Evolutionary conservation across 2,329 filamentous ascomycete genomes (phyloP).

Genomic region (Xylogone sp.): DNA sequence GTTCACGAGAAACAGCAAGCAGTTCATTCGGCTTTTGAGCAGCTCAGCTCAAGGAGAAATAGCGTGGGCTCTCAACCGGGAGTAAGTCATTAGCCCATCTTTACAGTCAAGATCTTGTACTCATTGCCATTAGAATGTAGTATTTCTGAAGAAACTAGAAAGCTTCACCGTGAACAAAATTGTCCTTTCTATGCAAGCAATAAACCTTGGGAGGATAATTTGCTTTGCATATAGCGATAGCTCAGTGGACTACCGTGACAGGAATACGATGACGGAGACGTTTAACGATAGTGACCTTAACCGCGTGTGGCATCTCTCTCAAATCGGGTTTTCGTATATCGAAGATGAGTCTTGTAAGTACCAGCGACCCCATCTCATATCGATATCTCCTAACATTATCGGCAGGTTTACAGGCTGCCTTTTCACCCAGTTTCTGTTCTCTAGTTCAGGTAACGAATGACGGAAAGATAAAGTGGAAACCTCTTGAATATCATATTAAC

Average conservation of each 20-base stretch:
- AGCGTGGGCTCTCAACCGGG: slow-evolving; percentile 30
- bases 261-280: slow-evolving; percentile 66
- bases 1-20: slow-evolving; percentile 60
- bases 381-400: slow-evolving; percentile 5
- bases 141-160: slow-evolving; percentile 58
- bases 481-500: slow-evolving; percentile 44
- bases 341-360: slow-evolving; percentile 60
- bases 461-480: slow-evolving; percentile 56
- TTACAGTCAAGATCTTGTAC: slow-evolving; percentile 4
- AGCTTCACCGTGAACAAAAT: slow-evolving; percentile 68
- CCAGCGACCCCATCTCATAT: background rate
- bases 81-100: slow-evolving; percentile 17
- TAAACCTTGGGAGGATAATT: slow-evolving; percentile 68
- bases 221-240: slow-evolving; percentile 77
- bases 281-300: slow-evolving; percentile 60
- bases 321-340: slow-evolving; percentile 73
- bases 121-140: slow-evolving; percentile 30
- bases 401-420: slow-evolving; percentile 53
- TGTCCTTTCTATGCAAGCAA: slow-evolving; percentile 62
- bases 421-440: slow-evolving; percentile 59
- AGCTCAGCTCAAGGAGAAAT: slow-evolving; percentile 64
- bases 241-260: slow-evolving; percentile 74
- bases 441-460: slow-evolving; percentile 56
- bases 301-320: slow-evolving; percentile 65
- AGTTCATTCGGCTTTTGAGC: slow-evolving; percentile 74